Evolutionary conservation across 225 moss, liverwort and hornwort species (phyloP).

Genomic region (Antitrichia curtipendula): DNA sequence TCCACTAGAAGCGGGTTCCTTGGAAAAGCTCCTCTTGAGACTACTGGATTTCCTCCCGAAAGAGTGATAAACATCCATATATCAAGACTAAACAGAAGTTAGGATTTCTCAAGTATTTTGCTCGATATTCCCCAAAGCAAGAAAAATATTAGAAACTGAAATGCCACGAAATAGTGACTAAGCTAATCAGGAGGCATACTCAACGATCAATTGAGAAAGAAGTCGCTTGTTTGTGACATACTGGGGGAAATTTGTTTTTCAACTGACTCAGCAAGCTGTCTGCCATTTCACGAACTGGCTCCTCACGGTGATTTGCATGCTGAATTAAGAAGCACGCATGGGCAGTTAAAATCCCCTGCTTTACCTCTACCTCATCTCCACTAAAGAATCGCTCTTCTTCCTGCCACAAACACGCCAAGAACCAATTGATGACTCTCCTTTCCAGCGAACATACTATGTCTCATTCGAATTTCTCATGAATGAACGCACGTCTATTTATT

Average conservation of each 20-base stretch:
- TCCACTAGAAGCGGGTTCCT: background rate
- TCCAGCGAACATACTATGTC: background rate
- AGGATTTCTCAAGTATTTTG: background rate
- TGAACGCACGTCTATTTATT: background rate
- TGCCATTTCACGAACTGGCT: slow-evolving; percentile 58
- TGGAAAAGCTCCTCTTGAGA: background rate
- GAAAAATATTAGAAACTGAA: background rate
- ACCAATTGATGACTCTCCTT: background rate
- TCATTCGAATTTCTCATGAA: background rate
- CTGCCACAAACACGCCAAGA: slow-evolving; percentile 20
- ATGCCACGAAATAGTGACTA: background rate
- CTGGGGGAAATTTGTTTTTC: slow-evolving; percentile 34
- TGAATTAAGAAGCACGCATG: slow-evolving; percentile 68
- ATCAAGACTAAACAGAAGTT: background rate
- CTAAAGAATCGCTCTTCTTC: slow-evolving; percentile 33
- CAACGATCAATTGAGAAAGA: background rate
- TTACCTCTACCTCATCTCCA: slow-evolving; percentile 53
- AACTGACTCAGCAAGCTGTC: slow-evolving; percentile 59
- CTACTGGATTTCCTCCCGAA: background rate
- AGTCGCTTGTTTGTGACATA: background rate
- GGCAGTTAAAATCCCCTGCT: slow-evolving; percentile 43
- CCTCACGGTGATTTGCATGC: slow-evolving; percentile 51
- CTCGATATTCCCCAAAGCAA: background rate
- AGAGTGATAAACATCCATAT: background rate
- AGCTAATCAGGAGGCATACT: background rate